Evolutionary conservation across 176 grass and related monocot genomes (phyloP), one percentile per base, ranked within the genome.

Genomic region (Rhipidocladum racemiflorum): DNA sequence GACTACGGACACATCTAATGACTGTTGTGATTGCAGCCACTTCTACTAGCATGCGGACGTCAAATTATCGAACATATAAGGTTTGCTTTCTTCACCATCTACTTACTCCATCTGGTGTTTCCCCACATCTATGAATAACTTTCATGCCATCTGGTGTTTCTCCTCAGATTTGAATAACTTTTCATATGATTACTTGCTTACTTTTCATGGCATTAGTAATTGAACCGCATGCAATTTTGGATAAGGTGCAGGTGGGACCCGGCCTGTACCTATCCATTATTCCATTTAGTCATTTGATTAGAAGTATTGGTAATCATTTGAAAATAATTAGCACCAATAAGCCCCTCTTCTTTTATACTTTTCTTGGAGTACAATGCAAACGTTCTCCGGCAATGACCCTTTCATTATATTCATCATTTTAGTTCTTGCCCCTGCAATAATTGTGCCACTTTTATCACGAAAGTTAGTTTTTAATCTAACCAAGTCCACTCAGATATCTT

Each of bases 41-140:
- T 92, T 48, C 82, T 98, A 88, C 48, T 84, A 53, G 88, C 92
- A 78, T 95, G 90, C 82, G 95, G 84, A 56, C 90, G 95, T 30
- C 92, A 91, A 86, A 70, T 98, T 75, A 95, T 98, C 17, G 92
- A 98, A 70, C 88, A 98, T 65, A 98, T 95, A 67, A 98, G 95
- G 95, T 98, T 78, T 72, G 42, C 38, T 79, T 73, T 55, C 65
- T 84, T 80, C 25, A 51, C 18, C 7, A 27, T 75, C 13, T 59
- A 35, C 2, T 30, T 57, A 4, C 66, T 62, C 8, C 51, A 74
- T 82, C 46, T 70, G 75, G 34, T 77, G 6, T 28, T 20, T 42
- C n/a, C 54, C 15, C 25, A 11, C 1, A 30, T 72, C 4, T 72
- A 18, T 30, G 3, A 50, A 71, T 7, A 48, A n/a, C 20, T 21